phyloP scores from a whole-genome alignment of 2,329 filamentous ascomycete species.

The Fusarium liriodendri region DNA sequence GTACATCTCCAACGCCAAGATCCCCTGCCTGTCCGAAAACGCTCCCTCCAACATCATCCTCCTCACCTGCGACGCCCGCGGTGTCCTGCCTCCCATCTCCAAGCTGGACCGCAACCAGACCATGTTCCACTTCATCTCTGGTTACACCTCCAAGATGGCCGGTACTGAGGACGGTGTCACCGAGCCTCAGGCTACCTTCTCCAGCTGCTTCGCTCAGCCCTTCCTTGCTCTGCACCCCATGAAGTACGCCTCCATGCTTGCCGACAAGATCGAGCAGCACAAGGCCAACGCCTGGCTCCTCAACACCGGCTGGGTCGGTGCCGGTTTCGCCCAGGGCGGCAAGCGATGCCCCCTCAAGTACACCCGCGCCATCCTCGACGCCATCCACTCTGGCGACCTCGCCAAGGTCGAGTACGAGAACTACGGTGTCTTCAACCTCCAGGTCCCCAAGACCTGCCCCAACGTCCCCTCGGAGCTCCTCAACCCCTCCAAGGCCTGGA shows the following conservation, averaged over 20 bases:
- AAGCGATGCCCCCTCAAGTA: constrained; percentile 99
- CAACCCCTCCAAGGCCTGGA: constrained; percentile 96
- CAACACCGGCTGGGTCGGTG: constrained; percentile 98
- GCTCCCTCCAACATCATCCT: constrained; percentile 98
- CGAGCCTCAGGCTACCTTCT: constrained; percentile 98
- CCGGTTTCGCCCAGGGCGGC: constrained; percentile 88
- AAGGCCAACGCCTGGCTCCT: constrained; percentile 97
- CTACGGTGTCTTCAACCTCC: constrained; percentile 96
- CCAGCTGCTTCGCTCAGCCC: constrained; percentile 98
- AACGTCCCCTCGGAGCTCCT: constrained; percentile 91
- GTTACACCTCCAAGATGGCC: constrained; percentile 99
- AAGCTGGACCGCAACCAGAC: constrained; percentile 95
- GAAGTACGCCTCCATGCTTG: constrained; percentile 98
- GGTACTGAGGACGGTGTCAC: constrained; percentile 97
- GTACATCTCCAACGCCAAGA: constrained; percentile 99
- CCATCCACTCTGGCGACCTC: constrained; percentile 97
- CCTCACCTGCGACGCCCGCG: constrained; percentile 96
- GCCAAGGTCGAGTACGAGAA: constrained; percentile 93
- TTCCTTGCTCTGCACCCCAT: constrained; percentile 99
- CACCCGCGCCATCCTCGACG: constrained; percentile 96
- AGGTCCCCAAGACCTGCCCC: constrained; percentile 91
- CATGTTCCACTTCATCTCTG: constrained; percentile 99
- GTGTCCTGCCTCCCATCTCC: constrained; percentile 96
- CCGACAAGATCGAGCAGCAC: constrained; percentile 96
- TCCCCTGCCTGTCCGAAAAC: constrained; percentile 87